Base-by-base conservation (phyloP, 2,329 filamentous ascomycete species). In the Pyricularia grisea region DNA sequence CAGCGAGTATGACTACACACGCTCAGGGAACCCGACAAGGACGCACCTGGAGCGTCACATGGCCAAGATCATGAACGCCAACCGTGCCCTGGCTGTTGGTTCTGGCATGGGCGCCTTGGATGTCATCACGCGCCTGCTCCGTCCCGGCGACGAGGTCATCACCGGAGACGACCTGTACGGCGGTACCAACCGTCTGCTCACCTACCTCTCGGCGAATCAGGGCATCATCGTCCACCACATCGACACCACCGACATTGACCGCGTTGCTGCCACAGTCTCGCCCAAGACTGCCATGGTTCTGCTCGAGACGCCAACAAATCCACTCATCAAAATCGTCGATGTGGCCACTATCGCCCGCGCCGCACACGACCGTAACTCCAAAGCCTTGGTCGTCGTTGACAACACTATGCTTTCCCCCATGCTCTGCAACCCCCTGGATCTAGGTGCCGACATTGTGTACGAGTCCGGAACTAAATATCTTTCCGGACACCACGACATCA, bases 331-430 rank as follows among this genome's bases (percentile, higher is more conserved):
- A 82, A 94, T 99, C 74, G 93, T 96, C 75, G 95, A 99, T 78
- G 91, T 99, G 70, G 86, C 90, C 4, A 84, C 88, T 27, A 96
- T 99, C 73, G 88, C 95, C 17, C 84, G 85, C 58, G 82, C 90
- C 25, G 87, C 91, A 0, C 95, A 98, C 78, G 88, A 90, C 55
- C 87, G 87, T 67, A 97, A 95, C 78, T 83, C 90, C 9, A 87
- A 87, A 71, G 91, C 92, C 30, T 83, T 98, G 60, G 93, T 99
- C 20, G 89, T 94, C 1, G 95, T 98, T 30, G 95, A 99, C 81
- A 99, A 99, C 83, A 99, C 95, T 70, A 99, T 99, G 95, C 89
- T 99, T 73, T 97, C 94, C 2, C 95, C 95, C 12, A 90, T 97
- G 83, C 88, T 99, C 9, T 90, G 90, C 76, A 98, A 97, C 81